Percentiles rank a stretch among this genome's conserved stretches.
These are phyloP conservation scores for Lipomyces chichibuensis DNA, from an alignment of 805 yeast species.

Conservation along the genomic window DNA sequence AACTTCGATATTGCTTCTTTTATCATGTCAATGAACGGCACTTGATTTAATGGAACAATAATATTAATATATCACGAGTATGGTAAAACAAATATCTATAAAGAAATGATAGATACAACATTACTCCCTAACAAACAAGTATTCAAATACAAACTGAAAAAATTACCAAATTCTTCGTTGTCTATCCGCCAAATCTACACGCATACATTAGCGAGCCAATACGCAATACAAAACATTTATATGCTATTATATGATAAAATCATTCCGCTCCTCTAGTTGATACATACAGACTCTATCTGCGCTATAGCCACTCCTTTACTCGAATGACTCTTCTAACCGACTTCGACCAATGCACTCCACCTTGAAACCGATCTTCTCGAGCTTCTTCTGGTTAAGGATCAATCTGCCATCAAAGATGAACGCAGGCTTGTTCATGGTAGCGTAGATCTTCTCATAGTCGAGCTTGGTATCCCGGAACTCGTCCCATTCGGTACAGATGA, in stretches of 20 bases:
- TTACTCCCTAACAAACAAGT: background rate
- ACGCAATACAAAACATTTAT: background rate
- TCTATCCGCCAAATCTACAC: conserved; percentile 1
- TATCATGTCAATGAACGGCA: too few relatives aligned
- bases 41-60: background rate
- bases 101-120: background rate
- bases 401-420: conserved; percentile 41
- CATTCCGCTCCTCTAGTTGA: background rate
- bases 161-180: background rate
- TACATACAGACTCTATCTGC: background rate
- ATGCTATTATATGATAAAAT: background rate
- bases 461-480: conserved; percentile 40
- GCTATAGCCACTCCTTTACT: background rate
- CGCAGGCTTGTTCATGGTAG: conserved; percentile 41
- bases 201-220: background rate
- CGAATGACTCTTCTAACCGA: conserved; percentile 32
- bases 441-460: conserved; percentile 40
- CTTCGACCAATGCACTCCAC: conserved; percentile 40
- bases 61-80: background rate
- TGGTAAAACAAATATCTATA: background rate
- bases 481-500: conserved; percentile 43
- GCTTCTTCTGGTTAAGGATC: conserved; percentile 38
- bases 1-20: background rate
- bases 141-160: background rate
- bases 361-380: conserved; percentile 40